These are phyloP conservation scores for Murraya koenigii DNA, from an alignment of 345 rosid species.

Conservation along the genomic window DNA sequence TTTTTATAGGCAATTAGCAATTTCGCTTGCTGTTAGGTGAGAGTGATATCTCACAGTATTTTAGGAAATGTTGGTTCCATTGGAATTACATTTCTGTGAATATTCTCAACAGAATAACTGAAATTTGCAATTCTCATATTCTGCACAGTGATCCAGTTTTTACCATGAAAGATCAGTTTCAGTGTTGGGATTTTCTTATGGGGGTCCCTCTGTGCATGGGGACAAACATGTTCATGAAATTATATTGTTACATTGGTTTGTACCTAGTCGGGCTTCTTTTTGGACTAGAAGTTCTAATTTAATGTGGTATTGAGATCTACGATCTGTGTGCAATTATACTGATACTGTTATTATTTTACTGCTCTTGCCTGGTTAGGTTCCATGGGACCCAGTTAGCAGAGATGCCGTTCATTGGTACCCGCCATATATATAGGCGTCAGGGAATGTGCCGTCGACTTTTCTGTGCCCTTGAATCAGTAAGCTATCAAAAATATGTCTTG, in stretches of 20 bases:
- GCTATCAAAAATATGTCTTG: conserved; percentile 13
- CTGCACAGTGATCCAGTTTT: too few relatives aligned
- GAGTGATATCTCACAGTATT: too few relatives aligned
- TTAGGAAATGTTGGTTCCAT: too few relatives aligned
- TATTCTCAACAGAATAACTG: too few relatives aligned
- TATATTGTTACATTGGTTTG: neutral
- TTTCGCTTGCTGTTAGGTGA: too few relatives aligned
- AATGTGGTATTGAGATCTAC: neutral
- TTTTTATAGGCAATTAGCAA: too few relatives aligned
- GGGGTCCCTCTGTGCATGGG: too few relatives aligned
- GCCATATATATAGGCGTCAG: conserved; percentile 76
- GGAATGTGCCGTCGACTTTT: conserved; percentile 92
- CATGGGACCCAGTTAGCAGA: conserved; percentile 79
- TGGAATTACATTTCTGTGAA: too few relatives aligned
- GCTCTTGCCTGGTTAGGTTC: conserved; percentile 41
- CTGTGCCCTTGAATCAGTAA: conserved; percentile 66
- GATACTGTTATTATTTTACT: conserved; percentile 7
- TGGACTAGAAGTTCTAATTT: conserved; percentile 1
- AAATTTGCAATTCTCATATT: too few relatives aligned
- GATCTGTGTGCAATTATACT: neutral
- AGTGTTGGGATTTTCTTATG: too few relatives aligned
- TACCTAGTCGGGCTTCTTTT: neutral
- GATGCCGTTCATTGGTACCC: conserved; percentile 95
- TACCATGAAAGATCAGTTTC: too few relatives aligned
- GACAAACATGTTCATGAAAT: too few relatives aligned